These are phyloP conservation scores for Curvularia eragrostidis DNA, from an alignment of 2,329 filamentous ascomycete species.

Conservation along the genomic window DNA sequence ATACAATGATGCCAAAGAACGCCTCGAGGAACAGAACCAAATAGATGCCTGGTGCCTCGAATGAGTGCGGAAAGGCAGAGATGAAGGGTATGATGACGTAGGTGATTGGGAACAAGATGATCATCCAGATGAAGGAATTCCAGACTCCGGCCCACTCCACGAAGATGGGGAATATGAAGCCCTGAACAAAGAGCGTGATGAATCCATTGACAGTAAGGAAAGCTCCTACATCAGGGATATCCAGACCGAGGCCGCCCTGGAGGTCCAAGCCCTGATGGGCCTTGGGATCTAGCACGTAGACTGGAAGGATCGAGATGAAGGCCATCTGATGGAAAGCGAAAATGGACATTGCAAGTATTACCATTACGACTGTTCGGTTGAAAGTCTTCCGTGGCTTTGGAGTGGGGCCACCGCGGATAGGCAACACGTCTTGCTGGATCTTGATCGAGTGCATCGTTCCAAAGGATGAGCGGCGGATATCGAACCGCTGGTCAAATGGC, in stretches of 20 bases:
- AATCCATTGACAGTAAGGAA: slow-evolving; percentile 74
- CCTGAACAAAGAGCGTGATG: slow-evolving; percentile 76
- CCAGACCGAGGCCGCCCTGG: slow-evolving; percentile 69
- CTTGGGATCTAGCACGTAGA: slow-evolving; percentile 83
- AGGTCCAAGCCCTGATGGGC: slow-evolving; percentile 44
- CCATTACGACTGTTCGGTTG: slow-evolving; percentile 71
- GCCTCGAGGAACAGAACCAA: slow-evolving; percentile 69
- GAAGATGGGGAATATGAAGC: slow-evolving; percentile 71
- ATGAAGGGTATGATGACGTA: slow-evolving; percentile 75
- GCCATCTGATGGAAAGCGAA: slow-evolving; percentile 92
- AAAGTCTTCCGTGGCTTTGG: slow-evolving; percentile 53
- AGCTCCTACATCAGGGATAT: slow-evolving; percentile 69
- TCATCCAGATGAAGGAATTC: slow-evolving; percentile 69
- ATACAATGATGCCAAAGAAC: slow-evolving; percentile 71
- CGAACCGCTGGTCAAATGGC: slow-evolving; percentile 43
- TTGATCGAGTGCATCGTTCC: slow-evolving; percentile 48
- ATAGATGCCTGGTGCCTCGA: slow-evolving; percentile 68
- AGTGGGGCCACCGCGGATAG: slow-evolving; percentile 22
- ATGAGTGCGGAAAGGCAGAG: slow-evolving; percentile 60
- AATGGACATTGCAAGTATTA: slow-evolving; percentile 81
- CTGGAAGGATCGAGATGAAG: slow-evolving; percentile 87
- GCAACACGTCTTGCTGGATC: slow-evolving; percentile 37
- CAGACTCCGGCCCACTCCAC: slow-evolving; percentile 71
- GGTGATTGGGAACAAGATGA: slow-evolving; percentile 69
- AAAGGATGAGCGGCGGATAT: slow-evolving; percentile 46